Percentiles rank a stretch among this genome's conserved stretches.
These are phyloP conservation scores for Penicillium robsamsonii DNA, from an alignment of 495 filamentous ascomycete genomes.

Conservation along the genomic window DNA sequence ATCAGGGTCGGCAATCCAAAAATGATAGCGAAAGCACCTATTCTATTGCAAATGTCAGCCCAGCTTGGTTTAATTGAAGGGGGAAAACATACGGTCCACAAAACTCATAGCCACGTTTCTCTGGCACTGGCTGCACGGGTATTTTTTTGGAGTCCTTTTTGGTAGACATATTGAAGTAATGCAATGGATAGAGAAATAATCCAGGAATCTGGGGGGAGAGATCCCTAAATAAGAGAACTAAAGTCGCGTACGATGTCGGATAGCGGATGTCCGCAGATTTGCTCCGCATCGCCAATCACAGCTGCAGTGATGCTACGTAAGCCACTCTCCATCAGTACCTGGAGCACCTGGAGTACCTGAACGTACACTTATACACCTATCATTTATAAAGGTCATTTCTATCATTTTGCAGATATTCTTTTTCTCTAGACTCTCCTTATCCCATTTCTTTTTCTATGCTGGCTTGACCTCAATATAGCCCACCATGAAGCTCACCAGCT, in stretches of 20 bases:
- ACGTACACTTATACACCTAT: neutral
- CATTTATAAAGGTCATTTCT: neutral
- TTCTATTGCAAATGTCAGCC: constrained; percentile 47
- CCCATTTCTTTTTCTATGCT: neutral
- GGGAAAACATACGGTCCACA: constrained; percentile 72
- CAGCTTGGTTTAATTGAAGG: constrained; percentile 8
- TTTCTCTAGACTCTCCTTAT: constrained; percentile 2
- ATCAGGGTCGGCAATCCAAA: constrained; percentile 73
- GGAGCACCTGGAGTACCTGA: neutral
- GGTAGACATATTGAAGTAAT: constrained; percentile 27
- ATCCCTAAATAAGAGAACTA: constrained; percentile 14
- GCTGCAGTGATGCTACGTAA: constrained; percentile 22
- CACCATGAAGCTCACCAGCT: constrained; percentile 25
- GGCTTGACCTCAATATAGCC: neutral
- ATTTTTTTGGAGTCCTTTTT: constrained; percentile 26
- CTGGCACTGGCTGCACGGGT: constrained; percentile 41
- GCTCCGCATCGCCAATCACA: constrained; percentile 19
- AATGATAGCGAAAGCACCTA: constrained; percentile 70
- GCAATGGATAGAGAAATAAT: constrained; percentile 9
- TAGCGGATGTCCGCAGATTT: constrained; percentile 14
- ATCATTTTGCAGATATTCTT: neutral
- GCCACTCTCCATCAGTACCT: constrained; percentile 2
- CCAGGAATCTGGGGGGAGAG: neutral
- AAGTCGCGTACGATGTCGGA: constrained; percentile 28
- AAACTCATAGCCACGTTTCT: constrained; percentile 73